phyloP scores from a whole-genome alignment of 352 stramenopile species.

The Globisporangium barbulae region DNA sequence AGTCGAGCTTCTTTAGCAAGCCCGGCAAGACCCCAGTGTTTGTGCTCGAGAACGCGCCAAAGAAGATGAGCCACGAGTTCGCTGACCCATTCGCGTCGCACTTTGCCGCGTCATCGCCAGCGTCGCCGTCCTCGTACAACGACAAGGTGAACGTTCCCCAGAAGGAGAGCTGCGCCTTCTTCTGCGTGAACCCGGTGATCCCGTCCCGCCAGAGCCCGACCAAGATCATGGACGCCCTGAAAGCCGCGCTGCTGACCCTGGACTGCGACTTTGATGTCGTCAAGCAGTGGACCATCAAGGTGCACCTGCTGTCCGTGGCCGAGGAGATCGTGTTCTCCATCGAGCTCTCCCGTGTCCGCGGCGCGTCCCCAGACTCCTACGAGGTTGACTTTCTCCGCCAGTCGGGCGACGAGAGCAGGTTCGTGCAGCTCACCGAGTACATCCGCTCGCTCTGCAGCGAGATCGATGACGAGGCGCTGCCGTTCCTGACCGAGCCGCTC shows the following conservation, averaged over 20 bases:
- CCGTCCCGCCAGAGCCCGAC: constrained; percentile 32
- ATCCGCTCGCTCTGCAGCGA: constrained; percentile 53
- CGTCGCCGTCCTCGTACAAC: constrained; percentile 40
- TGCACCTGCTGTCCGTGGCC: constrained; percentile 56
- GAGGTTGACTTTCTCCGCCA: constrained; percentile 56
- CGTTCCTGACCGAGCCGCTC: constrained; percentile 44
- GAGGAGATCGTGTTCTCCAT: constrained; percentile 65
- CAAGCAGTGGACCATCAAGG: constrained; percentile 41
- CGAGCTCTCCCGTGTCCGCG: constrained; percentile 39
- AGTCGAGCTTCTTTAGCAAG: constrained; percentile 14
- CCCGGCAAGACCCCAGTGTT: constrained; percentile 20
- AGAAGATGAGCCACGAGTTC: not conserved
- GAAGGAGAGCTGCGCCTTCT: constrained; percentile 47
- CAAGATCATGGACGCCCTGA: constrained; percentile 53
- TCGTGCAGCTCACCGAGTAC: constrained; percentile 48
- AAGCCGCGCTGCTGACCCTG: constrained; percentile 30
- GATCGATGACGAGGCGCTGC: constrained; percentile 54
- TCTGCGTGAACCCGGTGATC: constrained; percentile 52
- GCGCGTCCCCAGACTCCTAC: constrained; percentile 23
- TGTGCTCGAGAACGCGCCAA: constrained; percentile 13
- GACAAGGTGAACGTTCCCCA: constrained; percentile 43
- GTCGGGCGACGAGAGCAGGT: constrained; percentile 53
- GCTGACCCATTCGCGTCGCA: not conserved
- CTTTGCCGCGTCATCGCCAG: constrained; percentile 26
- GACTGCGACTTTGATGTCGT: constrained; percentile 35